Conservation (phyloP, 495 filamentous ascomycete genomes). For the Aspergillus cavernicola region DNA sequence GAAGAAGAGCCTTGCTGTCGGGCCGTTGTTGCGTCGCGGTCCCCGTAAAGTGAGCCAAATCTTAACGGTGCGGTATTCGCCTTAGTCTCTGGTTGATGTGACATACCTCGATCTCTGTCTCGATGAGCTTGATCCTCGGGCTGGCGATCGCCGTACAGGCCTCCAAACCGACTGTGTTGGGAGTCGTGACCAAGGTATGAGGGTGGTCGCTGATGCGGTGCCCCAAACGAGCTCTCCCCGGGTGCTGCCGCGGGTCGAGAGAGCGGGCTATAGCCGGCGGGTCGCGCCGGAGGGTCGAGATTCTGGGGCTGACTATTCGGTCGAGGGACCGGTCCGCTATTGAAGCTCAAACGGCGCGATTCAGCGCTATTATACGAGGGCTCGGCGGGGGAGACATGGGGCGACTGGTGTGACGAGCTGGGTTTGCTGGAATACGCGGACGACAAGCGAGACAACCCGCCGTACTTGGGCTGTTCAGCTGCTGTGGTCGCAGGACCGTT, state of each 20-base stretch:
- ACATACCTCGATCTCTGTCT: conserved; percentile 32
- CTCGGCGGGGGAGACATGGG: conserved; percentile 37
- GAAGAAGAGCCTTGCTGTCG: conserved; percentile 23
- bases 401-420: conserved; percentile 38
- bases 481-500: conserved; percentile 30
- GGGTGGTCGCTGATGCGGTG: conserved; percentile 19
- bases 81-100: conserved; percentile 34
- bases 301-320: conserved; percentile 45
- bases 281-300: conserved; percentile 30
- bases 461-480: conserved; percentile 33
- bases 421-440: conserved; percentile 38
- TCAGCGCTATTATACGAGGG: conserved; percentile 26
- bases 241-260: conserved; percentile 25
- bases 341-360: conserved; percentile 39
- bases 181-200: conserved; percentile 32
- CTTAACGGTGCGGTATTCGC: conserved; percentile 19
- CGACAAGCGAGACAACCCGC: conserved; percentile 30
- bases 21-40: conserved; percentile 28
- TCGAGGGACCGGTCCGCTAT: conserved; percentile 35
- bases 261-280: conserved; percentile 39
- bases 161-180: conserved; percentile 29
- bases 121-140: conserved; percentile 39
- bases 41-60: conserved; percentile 33
- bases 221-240: conserved; percentile 27
- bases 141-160: conserved; percentile 42